A percentile compares a stretch with the other conserved stretches of the same genome.
These are phyloP conservation scores for Aspergillus avenaceus DNA, from an alignment of 495 filamentous ascomycete genomes.

Conservation along the genomic window DNA sequence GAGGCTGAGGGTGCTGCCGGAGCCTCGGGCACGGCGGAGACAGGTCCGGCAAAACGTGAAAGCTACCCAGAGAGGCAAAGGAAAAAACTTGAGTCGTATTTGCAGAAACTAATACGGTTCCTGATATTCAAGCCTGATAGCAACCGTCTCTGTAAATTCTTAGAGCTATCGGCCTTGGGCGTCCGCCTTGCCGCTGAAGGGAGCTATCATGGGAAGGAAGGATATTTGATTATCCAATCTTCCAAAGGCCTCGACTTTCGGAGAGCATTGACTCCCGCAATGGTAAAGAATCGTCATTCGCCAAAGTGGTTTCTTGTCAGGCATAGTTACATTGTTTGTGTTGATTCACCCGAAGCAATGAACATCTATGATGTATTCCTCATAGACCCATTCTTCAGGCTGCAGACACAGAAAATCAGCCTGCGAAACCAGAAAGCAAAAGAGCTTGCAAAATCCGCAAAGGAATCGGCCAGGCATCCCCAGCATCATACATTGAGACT, in stretches of 20 bases:
- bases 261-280: slow-evolving; percentile 67
- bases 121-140: slow-evolving; percentile 95
- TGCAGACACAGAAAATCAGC: slow-evolving; percentile 62
- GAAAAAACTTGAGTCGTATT: slow-evolving; percentile 81
- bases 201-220: slow-evolving; percentile 97
- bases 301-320: slow-evolving; percentile 98
- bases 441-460: slow-evolving; percentile 57
- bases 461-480: slow-evolving; percentile 59
- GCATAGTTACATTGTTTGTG: slow-evolving; percentile 95
- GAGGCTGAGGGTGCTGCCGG: slow-evolving; percentile 39
- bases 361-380: slow-evolving; percentile 98
- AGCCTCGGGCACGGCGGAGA: slow-evolving; percentile 42
- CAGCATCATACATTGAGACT: slow-evolving; percentile 83
- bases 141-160: slow-evolving; percentile 92
- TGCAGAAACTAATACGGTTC: slow-evolving; percentile 91
- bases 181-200: slow-evolving; percentile 94
- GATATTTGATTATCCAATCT: slow-evolving; percentile 84
- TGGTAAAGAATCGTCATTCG: slow-evolving; percentile 73
- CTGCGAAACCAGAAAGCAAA: slow-evolving; percentile 62
- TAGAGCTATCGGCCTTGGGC: slow-evolving; percentile 91
- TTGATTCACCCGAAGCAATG: slow-evolving; percentile 97
- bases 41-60: slow-evolving; percentile 41
- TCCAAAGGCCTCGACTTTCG: slow-evolving; percentile 88
- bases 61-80: slow-evolving; percentile 68
- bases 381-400: slow-evolving; percentile 77